Evolutionary conservation across 106 monocot species (phyloP).

Genomic region (Dendrobium nobile): DNA sequence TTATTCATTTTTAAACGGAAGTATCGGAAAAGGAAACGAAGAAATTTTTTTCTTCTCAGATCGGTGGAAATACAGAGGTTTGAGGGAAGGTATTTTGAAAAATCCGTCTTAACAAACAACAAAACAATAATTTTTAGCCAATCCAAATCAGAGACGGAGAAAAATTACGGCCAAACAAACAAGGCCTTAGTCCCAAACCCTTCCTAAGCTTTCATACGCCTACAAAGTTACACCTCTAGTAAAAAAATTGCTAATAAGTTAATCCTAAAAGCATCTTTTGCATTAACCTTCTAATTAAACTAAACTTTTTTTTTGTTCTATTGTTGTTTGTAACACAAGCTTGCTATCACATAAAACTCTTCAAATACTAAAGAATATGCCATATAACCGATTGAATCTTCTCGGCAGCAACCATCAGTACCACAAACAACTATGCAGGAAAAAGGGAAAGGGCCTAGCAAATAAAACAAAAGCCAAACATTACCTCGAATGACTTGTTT

Average conservation of each 20-base stretch:
- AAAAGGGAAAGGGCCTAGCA: no score
- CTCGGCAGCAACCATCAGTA: neutral
- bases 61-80: no score
- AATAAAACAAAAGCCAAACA: neutral
- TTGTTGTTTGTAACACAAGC: neutral
- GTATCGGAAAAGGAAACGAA: no score
- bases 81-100: no score
- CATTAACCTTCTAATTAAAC: neutral
- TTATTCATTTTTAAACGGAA: no score
- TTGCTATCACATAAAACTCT: neutral
- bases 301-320: neutral
- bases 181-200: neutral
- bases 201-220: neutral
- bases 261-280: neutral
- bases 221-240: neutral
- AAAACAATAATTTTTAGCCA: no score
- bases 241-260: neutral
- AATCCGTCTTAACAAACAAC: no score
- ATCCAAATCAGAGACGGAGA: no score
- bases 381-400: neutral
- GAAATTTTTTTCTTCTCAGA: no score
- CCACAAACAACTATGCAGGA: neutral
- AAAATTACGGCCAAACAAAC: no score
- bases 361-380: neutral
- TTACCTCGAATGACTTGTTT: slow-evolving; percentile 57